Percentiles rank a stretch among this genome's conserved stretches.
Evolutionary conservation across 768 basidiomycete genomes (phyloP).

Genomic region (Mycena vitilis): DNA sequence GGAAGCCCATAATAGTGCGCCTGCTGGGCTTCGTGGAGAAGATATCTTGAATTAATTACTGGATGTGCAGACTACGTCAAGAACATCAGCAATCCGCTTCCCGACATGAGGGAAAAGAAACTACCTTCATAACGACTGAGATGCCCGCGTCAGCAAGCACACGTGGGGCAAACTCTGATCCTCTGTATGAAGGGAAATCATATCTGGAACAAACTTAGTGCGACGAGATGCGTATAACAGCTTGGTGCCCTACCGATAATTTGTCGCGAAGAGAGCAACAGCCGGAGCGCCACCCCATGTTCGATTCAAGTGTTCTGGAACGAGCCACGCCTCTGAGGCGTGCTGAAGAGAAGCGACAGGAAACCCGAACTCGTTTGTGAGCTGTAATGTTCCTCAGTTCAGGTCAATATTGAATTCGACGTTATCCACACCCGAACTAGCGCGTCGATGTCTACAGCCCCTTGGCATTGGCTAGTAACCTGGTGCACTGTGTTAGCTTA

Average conservation of each 20-base stretch:
- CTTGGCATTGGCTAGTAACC: conserved; percentile 78
- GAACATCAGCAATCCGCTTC: not conserved
- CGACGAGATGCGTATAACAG: not conserved
- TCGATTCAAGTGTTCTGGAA: conserved; percentile 82
- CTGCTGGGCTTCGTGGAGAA: conserved; percentile 79
- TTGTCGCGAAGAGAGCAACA: conserved; percentile 84
- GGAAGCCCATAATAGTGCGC: conserved; percentile 76
- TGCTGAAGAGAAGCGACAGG: conserved; percentile 86
- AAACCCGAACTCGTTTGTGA: conserved; percentile 93
- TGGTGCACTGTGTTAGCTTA: conserved; percentile 38
- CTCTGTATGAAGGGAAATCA: conserved; percentile 74
- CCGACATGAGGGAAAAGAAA: not conserved
- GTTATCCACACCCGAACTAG: conserved; percentile 67
- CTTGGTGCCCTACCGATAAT: conserved; percentile 59
- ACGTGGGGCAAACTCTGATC: conserved; percentile 58
- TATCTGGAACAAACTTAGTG: conserved; percentile 34
- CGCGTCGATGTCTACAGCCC: conserved; percentile 78
- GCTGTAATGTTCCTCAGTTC: conserved; percentile 50
- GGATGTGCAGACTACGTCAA: conserved; percentile 66
- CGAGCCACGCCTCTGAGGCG: conserved; percentile 92
- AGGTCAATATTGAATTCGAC: not conserved
- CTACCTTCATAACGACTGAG: conserved; percentile 70
- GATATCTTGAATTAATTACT: conserved; percentile 71
- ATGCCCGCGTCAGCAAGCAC: conserved; percentile 69
- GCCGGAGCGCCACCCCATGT: conserved; percentile 74